Evolutionary conservation across 352 stramenopile genomes (phyloP), one percentile per base, ranked within the genome.

Genomic region (Pythium chondricola): DNA sequence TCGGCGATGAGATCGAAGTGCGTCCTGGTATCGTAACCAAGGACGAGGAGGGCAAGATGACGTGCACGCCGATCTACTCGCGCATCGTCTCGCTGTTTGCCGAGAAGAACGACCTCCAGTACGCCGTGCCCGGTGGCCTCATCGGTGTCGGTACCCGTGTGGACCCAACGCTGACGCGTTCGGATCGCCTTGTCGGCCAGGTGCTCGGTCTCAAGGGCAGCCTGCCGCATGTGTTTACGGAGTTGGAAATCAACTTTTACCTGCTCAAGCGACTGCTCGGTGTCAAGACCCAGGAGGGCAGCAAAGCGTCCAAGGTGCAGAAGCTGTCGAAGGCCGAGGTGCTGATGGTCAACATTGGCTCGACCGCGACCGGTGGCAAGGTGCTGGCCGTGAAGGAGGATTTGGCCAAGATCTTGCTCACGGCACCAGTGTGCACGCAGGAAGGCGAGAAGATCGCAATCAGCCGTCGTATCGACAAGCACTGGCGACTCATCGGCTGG

Each of bases 361-460:
- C 91, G 36, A 99, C 97, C 11, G 95, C 95, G 16, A 99, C 97
- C n/a, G 97, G 96, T 48, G 97, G 96, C 55, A 94, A 93, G 65
- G 80, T 95, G 57, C 73, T 96, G 44, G 93, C 88, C 43, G 92
- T 97, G 50, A 98, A 98, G 81, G 85, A 96, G 61, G 96, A 99
- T 82, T 70, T 99, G 50, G 97, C 97, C 31, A 99, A 99, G 79
- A 98, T 99, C 71, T 70, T 97, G 45, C 77, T 99, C 42, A 99
- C 96, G n/a, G 90, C 98, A 52, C 97, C 97, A 14, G 97, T 99
- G 57, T 99, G 97, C 83, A 99, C 97, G 50, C 82, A 98, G 69
- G 96, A 99, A 75, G 96, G 96, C 59, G 97, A 99, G 78, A 99
- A 99, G 93, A 99, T 99, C 63, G 97, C 97, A n/a, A 91, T 99